Base-by-base conservation (phyloP, 1,139 yeast genomes). In the Kurtzmaniella quercitrusa region DNA sequence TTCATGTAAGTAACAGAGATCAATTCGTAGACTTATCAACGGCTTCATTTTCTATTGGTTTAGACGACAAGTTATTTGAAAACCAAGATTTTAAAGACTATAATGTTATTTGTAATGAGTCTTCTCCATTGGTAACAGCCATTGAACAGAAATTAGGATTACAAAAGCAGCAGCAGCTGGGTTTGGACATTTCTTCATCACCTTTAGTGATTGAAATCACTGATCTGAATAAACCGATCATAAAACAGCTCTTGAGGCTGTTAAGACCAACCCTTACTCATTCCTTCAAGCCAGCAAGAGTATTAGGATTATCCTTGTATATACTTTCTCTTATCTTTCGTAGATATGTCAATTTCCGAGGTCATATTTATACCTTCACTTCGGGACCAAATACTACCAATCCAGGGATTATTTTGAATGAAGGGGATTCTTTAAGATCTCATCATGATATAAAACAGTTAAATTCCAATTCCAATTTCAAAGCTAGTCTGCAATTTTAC, bases 381-480 rank as follows among this genome's bases (percentile, higher is more conserved):
- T 53, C 64, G 33, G 75, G 75, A 0, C 75, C 76, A 0, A 60
- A 69, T 37, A 69, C 73, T 1, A 41, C 44, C 9, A 52, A 50
- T 17, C 74, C 75, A 0, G 77, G 76, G 0, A 52, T 49, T 25
- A 58, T 71, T 21, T 57, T 65, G 2, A 59, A 59, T 36, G 29
- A 43, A 2, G 47, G 46, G 2, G 47, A 46, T 3, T 41, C 47
- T 2, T 55, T 71, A 16, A 52, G 76, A 40, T 59, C 72, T 4
- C 75, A 71, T 48, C 50, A 55, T 23, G 73, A 70, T 45, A 65
- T 71, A 16, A 58, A 53, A 17, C 57, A 63, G 31, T 49, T 66
- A 10, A 50, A 58, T 15, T 65, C 65, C 2, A 61, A 65, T 1
- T 41, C 41, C 17, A 52, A 60, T 39, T 65, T 62, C 37, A 25